Evolutionary conservation across 768 basidiomycete species (phyloP).

Genomic region (Postia placenta): DNA sequence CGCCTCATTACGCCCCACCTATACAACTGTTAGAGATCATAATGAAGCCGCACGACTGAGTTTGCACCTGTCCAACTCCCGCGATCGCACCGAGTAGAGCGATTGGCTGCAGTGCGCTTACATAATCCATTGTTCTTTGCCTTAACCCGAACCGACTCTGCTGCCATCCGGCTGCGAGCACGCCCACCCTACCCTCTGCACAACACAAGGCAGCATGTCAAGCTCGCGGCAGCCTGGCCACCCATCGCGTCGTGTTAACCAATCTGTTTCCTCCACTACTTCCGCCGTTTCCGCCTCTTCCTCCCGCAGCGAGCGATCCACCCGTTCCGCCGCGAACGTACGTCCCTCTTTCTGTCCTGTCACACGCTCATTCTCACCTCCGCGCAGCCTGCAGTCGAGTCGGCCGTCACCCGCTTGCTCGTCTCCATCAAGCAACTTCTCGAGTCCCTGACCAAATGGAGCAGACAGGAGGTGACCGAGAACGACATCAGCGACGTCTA

Average conservation of each 20-base stretch:
- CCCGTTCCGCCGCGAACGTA: slow-evolving; percentile 9
- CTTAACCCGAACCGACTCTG: not conserved
- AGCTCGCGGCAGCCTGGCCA: slow-evolving; percentile 1
- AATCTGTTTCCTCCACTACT: slow-evolving; percentile 12
- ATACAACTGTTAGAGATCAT: no score
- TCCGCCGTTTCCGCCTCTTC: no score
- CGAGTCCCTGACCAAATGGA: slow-evolving; percentile 85
- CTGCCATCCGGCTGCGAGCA: not conserved
- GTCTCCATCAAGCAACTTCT: slow-evolving; percentile 95
- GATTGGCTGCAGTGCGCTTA: no score
- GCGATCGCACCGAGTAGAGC: no score
- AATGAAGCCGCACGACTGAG: no score
- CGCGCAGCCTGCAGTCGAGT: slow-evolving; percentile 75
- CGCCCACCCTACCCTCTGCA: not conserved
- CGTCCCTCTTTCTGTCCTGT: slow-evolving; percentile 1
- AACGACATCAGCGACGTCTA: slow-evolving; percentile 92
- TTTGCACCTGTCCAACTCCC: no score
- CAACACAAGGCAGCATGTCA: not conserved
- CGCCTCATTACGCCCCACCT: no score
- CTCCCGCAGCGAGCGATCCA: slow-evolving; percentile 12
- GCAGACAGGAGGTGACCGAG: slow-evolving; percentile 64
- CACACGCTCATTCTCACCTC: not conserved
- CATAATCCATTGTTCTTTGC: not conserved
- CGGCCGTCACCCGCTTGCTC: slow-evolving; percentile 85
- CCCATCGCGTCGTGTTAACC: slow-evolving; percentile 13